Conservation (phyloP, 106 monocot genomes). For the Acorus calamus region DNA sequence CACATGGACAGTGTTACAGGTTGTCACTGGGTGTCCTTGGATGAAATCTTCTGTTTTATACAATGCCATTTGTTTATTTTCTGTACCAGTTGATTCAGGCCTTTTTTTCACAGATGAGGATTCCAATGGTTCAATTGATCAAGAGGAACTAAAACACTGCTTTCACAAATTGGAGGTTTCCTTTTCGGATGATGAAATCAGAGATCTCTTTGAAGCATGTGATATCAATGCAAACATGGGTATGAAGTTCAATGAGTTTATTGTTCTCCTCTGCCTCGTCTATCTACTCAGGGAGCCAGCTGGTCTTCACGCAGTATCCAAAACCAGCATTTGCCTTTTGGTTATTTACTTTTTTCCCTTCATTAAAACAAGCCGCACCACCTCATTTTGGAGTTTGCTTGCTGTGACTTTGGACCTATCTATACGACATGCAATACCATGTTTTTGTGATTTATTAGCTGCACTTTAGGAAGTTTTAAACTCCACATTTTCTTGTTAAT, state of each 20-base stretch:
- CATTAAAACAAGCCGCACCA: too few relatives aligned
- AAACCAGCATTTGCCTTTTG: not conserved
- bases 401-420: too few relatives aligned
- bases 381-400: too few relatives aligned
- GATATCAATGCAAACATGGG: slow-evolving; percentile 74
- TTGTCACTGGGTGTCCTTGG: too few relatives aligned
- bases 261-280: slow-evolving; percentile 90
- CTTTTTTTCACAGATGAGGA: slow-evolving; percentile 60
- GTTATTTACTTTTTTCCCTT: too few relatives aligned
- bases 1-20: too few relatives aligned
- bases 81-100: not conserved
- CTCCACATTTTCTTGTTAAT: too few relatives aligned
- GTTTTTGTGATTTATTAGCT: too few relatives aligned
- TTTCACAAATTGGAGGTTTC: slow-evolving; percentile 65
- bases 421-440: too few relatives aligned
- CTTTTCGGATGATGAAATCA: slow-evolving; percentile 64
- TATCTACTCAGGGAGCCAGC: slow-evolving; percentile 66
- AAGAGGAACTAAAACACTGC: slow-evolving; percentile 61
- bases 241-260: slow-evolving; percentile 92
- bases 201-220: slow-evolving; percentile 73
- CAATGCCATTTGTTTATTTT: slow-evolving; percentile 1
- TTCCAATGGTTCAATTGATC: slow-evolving; percentile 82
- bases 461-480: too few relatives aligned
- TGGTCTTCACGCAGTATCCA: slow-evolving; percentile 62
- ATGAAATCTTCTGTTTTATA: too few relatives aligned